phyloP scores from a whole-genome alignment of 345 rosid genomes.

The Populus nigra region DNA sequence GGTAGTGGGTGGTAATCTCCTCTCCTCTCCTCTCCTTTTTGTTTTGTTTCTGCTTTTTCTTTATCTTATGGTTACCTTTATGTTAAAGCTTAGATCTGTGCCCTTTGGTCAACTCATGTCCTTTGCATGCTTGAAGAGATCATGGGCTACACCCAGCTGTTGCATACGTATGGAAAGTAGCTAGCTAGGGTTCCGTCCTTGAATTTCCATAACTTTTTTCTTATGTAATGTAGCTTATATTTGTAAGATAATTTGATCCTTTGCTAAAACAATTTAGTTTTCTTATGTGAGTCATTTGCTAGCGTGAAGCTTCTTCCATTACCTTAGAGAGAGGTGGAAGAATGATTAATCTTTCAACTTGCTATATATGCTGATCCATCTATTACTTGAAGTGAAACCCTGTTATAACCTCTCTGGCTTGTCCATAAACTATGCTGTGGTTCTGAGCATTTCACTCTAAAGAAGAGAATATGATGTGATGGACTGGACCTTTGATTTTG shows the following conservation, averaged over 20 bases:
- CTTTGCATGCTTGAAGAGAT: constrained; percentile 18
- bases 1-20: constrained; percentile 26
- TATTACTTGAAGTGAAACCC: constrained; percentile 1
- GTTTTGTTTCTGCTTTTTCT: constrained; percentile 13
- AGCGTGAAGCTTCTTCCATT: neutral
- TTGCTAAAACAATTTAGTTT: neutral
- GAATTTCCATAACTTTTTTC: constrained; percentile 1
- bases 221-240: neutral
- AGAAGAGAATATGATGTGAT: constrained; percentile 24
- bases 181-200: no score
- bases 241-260: constrained; percentile 3
- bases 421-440: neutral
- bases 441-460: constrained; percentile 2
- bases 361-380: constrained; percentile 3
- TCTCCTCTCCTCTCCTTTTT: constrained; percentile 23
- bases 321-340: constrained; percentile 21
- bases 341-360: neutral
- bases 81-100: constrained; percentile 13
- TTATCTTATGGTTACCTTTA: constrained; percentile 1
- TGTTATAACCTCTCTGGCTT: neutral
- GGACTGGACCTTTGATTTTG: constrained; percentile 26
- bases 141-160: neutral
- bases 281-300: constrained; percentile 17
- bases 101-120: constrained; percentile 19
- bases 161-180: neutral